These are phyloP conservation scores for Xylariales sp. DNA, from an alignment of 2,329 filamentous ascomycete species.

Conservation along the genomic window DNA sequence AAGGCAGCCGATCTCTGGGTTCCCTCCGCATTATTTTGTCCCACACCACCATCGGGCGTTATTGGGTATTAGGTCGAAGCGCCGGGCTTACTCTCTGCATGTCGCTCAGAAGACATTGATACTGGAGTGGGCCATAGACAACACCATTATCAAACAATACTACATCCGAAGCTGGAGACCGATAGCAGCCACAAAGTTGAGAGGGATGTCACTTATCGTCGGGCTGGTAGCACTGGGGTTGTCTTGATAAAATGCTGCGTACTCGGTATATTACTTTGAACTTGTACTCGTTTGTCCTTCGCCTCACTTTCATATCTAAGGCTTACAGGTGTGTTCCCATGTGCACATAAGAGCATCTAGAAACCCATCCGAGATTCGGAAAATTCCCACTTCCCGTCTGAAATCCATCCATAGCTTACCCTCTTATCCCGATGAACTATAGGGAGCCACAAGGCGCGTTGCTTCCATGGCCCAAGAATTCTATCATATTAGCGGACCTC, in stretches of 20 bases:
- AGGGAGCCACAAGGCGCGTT: neutral
- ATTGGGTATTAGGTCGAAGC: neutral
- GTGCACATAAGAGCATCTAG: slow-evolving; percentile 14
- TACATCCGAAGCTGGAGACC: neutral
- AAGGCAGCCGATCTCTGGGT: slow-evolving; percentile 18
- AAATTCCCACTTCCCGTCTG: slow-evolving; percentile 11
- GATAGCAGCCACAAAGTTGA: neutral
- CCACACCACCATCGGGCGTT: slow-evolving; percentile 26
- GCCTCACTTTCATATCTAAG: slow-evolving; percentile 18
- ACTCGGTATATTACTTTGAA: neutral
- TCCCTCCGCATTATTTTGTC: slow-evolving; percentile 21
- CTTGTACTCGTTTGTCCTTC: neutral
- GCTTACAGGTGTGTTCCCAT: neutral
- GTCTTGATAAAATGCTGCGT: slow-evolving; percentile 14
- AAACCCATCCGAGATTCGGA: neutral
- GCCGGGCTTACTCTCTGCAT: slow-evolving; percentile 23
- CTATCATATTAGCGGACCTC: slow-evolving; percentile 12
- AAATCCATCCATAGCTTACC: neutral
- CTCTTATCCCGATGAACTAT: neutral
- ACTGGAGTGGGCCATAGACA: neutral
- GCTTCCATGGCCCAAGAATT: slow-evolving; percentile 13
- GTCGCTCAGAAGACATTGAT: slow-evolving; percentile 3
- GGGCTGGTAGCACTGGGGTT: slow-evolving; percentile 19
- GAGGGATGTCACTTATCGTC: neutral
- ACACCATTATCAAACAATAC: neutral